phyloP scores from a whole-genome alignment of 306 rosid genomes.

The Boehmeria nivea region DNA sequence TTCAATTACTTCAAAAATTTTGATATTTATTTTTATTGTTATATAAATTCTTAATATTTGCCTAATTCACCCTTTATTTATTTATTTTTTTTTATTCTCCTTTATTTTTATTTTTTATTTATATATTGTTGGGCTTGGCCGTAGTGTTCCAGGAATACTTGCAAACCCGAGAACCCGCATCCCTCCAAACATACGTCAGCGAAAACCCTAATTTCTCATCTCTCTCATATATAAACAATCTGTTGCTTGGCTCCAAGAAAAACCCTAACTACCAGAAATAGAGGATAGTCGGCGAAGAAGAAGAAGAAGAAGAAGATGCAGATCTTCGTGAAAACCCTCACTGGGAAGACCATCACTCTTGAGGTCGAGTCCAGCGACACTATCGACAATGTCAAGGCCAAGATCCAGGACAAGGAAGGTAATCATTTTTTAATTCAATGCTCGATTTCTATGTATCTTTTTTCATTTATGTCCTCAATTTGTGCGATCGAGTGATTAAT shows the following conservation, averaged over 20 bases:
- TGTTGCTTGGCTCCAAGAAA: no score
- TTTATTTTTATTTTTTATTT: no score
- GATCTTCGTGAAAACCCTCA: slow-evolving; percentile 97
- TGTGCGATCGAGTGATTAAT: background rate
- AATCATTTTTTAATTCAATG: background rate
- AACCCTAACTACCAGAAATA: slow-evolving; percentile 4
- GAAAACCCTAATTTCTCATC: slow-evolving; percentile 10
- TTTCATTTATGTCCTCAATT: background rate
- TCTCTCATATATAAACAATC: slow-evolving; percentile 3
- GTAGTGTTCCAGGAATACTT: no score
- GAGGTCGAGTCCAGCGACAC: slow-evolving; percentile 98
- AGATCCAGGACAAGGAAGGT: slow-evolving; percentile 99
- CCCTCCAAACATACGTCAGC: no score
- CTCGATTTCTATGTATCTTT: background rate
- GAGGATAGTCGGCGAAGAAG: slow-evolving; percentile 7
- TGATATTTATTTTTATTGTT: no score
- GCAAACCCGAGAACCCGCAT: no score
- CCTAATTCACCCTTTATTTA: no score
- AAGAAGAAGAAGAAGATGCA: slow-evolving; percentile 51
- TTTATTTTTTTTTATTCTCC: no score
- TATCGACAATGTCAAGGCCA: slow-evolving; percentile 84
- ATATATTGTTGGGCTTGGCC: no score
- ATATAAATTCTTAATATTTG: no score
- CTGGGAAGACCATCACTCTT: slow-evolving; percentile 98
- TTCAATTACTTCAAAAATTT: no score